Conservation (phyloP, 1,139 yeast species). For the Sugiyamaella grinbergsii region DNA sequence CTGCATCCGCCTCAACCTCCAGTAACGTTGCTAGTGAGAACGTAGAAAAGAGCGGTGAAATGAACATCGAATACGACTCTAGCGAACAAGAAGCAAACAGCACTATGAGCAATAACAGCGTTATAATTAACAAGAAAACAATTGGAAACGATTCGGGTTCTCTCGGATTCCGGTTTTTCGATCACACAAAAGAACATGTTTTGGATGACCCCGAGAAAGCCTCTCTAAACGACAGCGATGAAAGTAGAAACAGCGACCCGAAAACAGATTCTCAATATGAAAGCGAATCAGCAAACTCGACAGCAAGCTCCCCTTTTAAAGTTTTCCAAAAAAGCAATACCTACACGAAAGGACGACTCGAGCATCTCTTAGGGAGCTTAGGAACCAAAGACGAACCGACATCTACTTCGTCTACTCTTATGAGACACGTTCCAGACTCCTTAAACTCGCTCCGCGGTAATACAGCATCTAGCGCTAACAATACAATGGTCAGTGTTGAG, state of each 20-base stretch:
- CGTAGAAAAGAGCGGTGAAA: not conserved
- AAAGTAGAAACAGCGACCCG: not conserved
- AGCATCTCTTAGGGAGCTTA: constrained; percentile 31
- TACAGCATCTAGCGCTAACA: not conserved
- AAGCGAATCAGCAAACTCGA: not conserved
- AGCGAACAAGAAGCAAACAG: not conserved
- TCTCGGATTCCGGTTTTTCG: constrained; percentile 11
- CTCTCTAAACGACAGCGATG: not conserved
- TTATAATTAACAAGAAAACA: not conserved
- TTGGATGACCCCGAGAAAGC: too few species aligned
- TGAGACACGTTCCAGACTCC: constrained; percentile 9
- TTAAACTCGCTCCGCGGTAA: constrained; percentile 4
- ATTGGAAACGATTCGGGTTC: constrained; percentile 13
- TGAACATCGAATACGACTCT: not conserved
- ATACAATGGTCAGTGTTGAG: constrained; percentile 7
- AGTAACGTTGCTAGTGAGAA: too few species aligned
- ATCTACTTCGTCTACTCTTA: constrained; percentile 16
- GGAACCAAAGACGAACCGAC: constrained; percentile 22
- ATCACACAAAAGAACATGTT: not conserved
- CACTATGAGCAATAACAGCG: not conserved
- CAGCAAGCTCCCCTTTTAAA: constrained; percentile 31
- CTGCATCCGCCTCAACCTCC: too few species aligned
- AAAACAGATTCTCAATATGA: too few species aligned
- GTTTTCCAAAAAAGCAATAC: constrained; percentile 36
- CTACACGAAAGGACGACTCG: constrained; percentile 34